Evolutionary conservation across 2,329 filamentous ascomycete species (phyloP).

Genomic region (Penicillium sp.): DNA sequence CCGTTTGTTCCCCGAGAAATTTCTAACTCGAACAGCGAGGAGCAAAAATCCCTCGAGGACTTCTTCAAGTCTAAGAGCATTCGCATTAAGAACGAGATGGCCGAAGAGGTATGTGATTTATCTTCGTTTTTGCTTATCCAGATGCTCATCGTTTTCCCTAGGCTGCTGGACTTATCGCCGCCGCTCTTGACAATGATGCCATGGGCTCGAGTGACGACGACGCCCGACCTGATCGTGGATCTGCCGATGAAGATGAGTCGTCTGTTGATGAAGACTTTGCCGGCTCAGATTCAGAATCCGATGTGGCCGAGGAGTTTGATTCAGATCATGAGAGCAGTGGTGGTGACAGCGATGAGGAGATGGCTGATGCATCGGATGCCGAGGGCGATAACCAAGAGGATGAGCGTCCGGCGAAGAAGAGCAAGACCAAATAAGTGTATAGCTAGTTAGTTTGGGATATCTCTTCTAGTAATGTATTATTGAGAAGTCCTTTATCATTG

Average conservation of each 20-base stretch:
- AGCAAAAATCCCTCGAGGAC: conserved; percentile 90
- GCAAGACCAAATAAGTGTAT: conserved; percentile 46
- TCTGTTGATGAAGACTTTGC: conserved; percentile 95
- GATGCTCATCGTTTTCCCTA: conserved; percentile 31
- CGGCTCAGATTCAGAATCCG: conserved; percentile 84
- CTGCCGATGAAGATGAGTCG: conserved; percentile 93
- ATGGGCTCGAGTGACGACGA: conserved; percentile 80
- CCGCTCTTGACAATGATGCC: conserved; percentile 77
- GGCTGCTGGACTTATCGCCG: conserved; percentile 63
- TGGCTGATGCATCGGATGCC: conserved; percentile 47
- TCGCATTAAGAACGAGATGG: conserved; percentile 97
- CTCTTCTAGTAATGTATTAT: background rate
- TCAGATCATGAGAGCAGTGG: conserved; percentile 83
- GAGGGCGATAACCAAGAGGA: conserved; percentile 43
- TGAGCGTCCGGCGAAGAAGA: conserved; percentile 62
- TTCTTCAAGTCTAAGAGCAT: conserved; percentile 97
- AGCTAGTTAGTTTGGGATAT: conserved; percentile 14
- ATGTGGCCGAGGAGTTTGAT: conserved; percentile 95
- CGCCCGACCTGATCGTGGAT: conserved; percentile 71
- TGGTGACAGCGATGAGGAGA: conserved; percentile 62
- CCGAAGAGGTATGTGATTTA: conserved; percentile 71
- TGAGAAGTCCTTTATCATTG: no score
- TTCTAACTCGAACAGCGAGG: conserved; percentile 57
- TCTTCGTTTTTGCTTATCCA: background rate
- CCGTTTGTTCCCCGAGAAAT: background rate